Conservation (phyloP, 2,329 filamentous ascomycete genomes). For the Pestalotiopsis fici region DNA sequence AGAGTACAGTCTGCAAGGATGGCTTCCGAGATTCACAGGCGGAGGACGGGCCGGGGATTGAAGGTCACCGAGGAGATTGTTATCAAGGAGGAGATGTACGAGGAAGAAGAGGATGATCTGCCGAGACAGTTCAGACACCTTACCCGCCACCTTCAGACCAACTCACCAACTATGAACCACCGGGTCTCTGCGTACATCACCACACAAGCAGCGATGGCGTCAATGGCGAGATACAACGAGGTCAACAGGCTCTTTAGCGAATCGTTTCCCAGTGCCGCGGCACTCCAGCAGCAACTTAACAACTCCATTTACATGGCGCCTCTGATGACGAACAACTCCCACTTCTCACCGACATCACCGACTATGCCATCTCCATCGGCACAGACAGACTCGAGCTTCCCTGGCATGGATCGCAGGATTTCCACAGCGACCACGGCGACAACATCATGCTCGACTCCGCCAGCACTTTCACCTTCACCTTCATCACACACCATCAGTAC, state of each 20-base stretch:
- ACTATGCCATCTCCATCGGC: conserved; percentile 14
- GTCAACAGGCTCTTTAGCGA: conserved; percentile 48
- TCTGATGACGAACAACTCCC: conserved; percentile 18
- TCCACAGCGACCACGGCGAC: conserved; percentile 16
- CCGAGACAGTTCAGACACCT: conserved; percentile 67
- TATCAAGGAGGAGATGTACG: conserved; percentile 91
- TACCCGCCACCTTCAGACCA: conserved; percentile 62
- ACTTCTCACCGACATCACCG: conserved; percentile 15
- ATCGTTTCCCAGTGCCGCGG: conserved; percentile 41
- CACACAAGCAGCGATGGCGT: conserved; percentile 44
- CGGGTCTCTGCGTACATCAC: conserved; percentile 53
- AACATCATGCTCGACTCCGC: conserved; percentile 22
- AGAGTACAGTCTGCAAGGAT: conserved; percentile 83
- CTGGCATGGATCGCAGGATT: conserved; percentile 13
- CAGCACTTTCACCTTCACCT: conserved; percentile 28
- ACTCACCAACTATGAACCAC: conserved; percentile 61
- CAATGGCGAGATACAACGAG: conserved; percentile 43
- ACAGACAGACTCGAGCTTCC: neutral
- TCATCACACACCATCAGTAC: conserved; percentile 18
- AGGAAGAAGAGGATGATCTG: conserved; percentile 86
- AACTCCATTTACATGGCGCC: conserved; percentile 27
- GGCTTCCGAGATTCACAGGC: conserved; percentile 90
- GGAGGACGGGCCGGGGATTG: conserved; percentile 79
- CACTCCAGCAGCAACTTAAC: conserved; percentile 29
- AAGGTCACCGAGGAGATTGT: conserved; percentile 86